Percentiles rank a stretch among this genome's conserved stretches.
Conservation (phyloP, 805 yeast genomes). For the Nakazawaea populi region DNA sequence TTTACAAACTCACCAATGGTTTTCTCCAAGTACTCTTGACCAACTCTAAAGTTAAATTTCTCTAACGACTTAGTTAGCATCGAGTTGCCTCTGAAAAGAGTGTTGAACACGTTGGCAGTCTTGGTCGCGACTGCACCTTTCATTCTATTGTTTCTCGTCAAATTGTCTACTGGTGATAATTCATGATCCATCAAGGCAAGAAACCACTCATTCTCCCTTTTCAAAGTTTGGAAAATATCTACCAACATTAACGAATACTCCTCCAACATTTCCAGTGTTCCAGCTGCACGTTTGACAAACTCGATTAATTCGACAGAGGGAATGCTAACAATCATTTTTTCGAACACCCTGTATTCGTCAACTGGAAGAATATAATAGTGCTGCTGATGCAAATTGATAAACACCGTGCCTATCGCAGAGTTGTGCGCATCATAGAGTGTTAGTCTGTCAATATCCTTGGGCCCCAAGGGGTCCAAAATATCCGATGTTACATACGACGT, state of each 20-base stretch:
- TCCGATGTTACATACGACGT: conserved; percentile 50
- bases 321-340: conserved; percentile 49
- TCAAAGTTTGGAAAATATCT: conserved; percentile 69
- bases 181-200: conserved; percentile 63
- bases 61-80: conserved; percentile 80
- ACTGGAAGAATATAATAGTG: conserved; percentile 59
- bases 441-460: conserved; percentile 9
- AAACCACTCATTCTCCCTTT: conserved; percentile 70
- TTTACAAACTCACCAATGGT: conserved; percentile 67
- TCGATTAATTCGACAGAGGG: conserved; percentile 48
- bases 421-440: conserved; percentile 28
- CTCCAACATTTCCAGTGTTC: conserved; percentile 36
- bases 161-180: conserved; percentile 40
- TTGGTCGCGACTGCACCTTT: conserved; percentile 21
- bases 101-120: conserved; percentile 42
- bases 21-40: conserved; percentile 70
- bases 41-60: conserved; percentile 66
- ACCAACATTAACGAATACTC: conserved; percentile 53
- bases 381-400: conserved; percentile 41
- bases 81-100: conserved; percentile 81
- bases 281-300: conserved; percentile 31
- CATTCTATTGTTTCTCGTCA: conserved; percentile 36
- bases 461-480: conserved; percentile 27
- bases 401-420: conserved; percentile 50
- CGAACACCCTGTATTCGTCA: conserved; percentile 53